A percentile compares a stretch with the other conserved stretches of the same genome.
Conservation (phyloP, 805 yeast genomes). For the Lachancea kluyveri region DNA sequence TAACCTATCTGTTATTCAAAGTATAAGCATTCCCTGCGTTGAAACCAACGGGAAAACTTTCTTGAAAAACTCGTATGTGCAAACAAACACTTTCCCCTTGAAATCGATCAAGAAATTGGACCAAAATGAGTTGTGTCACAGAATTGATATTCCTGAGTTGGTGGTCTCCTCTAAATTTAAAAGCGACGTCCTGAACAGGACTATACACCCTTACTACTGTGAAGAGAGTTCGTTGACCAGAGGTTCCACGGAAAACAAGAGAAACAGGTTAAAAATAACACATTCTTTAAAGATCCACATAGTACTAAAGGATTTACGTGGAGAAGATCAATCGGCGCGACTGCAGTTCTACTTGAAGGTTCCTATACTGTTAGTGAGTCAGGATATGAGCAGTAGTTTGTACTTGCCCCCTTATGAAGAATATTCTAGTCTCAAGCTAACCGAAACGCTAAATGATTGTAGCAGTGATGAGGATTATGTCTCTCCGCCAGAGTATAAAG, state of each 20-base stretch:
- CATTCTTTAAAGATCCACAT: too few species aligned
- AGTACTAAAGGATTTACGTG: too few species aligned
- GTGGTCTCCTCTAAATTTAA: not conserved
- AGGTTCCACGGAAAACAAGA: not conserved
- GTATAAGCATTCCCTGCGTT: constrained; percentile 6
- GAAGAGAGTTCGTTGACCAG: not conserved
- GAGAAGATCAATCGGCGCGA: too few species aligned
- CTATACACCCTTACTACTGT: constrained; percentile 5
- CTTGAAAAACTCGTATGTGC: constrained; percentile 2
- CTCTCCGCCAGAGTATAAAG: constrained; percentile 7
- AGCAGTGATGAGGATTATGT: constrained; percentile 1
- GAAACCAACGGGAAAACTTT: constrained; percentile 2
- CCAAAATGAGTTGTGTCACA: not conserved
- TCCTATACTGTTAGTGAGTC: constrained; percentile 7
- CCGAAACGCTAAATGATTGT: not conserved
- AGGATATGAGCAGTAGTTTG: constrained; percentile 5
- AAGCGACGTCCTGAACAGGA: not conserved
- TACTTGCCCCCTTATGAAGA: constrained; percentile 9
- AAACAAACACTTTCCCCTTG: constrained; percentile 1
- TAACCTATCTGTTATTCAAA: constrained; percentile 5
- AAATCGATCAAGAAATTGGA: not conserved
- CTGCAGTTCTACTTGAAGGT: constrained; percentile 4
- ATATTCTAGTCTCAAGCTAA: too few species aligned
- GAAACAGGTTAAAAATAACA: constrained; percentile 3
- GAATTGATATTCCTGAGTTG: constrained; percentile 2